Base-by-base conservation (phyloP, 192 early-diverging fungal genomes). In the Pecoramyces ruminantium region DNA sequence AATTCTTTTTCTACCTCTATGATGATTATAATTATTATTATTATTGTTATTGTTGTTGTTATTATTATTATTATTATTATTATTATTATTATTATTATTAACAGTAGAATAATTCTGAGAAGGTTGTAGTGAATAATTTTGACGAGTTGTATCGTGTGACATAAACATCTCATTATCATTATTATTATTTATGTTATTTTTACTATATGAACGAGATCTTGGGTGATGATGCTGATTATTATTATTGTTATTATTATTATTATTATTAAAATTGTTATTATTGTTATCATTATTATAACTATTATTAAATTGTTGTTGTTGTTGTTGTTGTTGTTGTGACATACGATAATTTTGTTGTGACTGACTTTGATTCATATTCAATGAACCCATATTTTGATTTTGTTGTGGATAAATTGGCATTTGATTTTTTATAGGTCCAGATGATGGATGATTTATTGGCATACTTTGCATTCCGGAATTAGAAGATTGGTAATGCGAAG, bases 1-100 rank as follows among this genome's bases (percentile, higher is more conserved):
- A 25, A 79, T 29, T 78, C 29, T 51, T 14, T 80, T 79, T 29
- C 79, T 85, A 18, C 77, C 79, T 40, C 83, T 83, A 39, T 84
- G 39, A 28, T 82, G 17, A n/a, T 67, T 5, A n/a, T 1, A 1
- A 51, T 51, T 1, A 21, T 6, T 6, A 51, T 51, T 21, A 6
- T 6, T 21, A 51, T 51, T 40, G 16, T 40, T 40, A 13, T 13
- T 15, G 16, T 40, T 40, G 16, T 40, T 13, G 16, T 14, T 40
- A 13, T 13, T 40, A 40, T 40, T 51, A 51, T 51, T 51, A 6
- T 51, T 51, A 6, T 51, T 51, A 21, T 51, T 51, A 21, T 51
- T 51, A 51, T 51, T 21, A 51, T 21, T 51, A 51, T 51, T 21
- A 21, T 51, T 51, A 6, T 51, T 51, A 51, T 51, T 21, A 21